Base-by-base conservation (phyloP, 1,284 basidiomycete species). In the Kwoniella shivajii region DNA sequence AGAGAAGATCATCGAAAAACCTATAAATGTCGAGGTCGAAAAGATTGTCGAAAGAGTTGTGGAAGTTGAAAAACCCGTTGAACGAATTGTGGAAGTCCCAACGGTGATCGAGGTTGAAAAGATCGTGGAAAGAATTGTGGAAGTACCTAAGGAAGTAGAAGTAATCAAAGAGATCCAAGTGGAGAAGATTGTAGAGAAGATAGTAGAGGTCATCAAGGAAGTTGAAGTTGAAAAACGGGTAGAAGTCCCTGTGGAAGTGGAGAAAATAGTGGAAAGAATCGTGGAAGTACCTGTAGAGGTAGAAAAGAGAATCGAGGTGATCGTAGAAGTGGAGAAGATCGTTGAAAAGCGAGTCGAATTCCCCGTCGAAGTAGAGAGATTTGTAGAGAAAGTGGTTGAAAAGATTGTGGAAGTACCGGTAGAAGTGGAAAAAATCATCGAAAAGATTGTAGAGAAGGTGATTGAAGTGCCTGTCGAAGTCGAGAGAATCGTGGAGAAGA, bases 381-480 rank as follows among this genome's bases (percentile, higher is more conserved):
- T 65, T 20, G 67, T 74, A 7, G 49, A 57, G 24, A 57, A 52
- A 20, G 61, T 72, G 14, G 65, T 65, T 7, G 64, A 67, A 41
- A 67, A 65, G 54, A 45, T 51, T 18, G 63, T 67, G 3, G 60
- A 67, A 41, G 56, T 67, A 11, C 57, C 63, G 6, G 64, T 71
- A 14, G 65, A 72, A 45, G 66, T 73, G 30, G 73, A 80, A 54
- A 66, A 61, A 51, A 65, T 74, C 24, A 71, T 73, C 31, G 73
- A 81, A 53, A 65, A 64, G 27, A 62, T 74, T 33, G 67, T 74
- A 42, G 74, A 78, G 59, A 80, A 50, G 77, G 77, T 61, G n/a
- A 64, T 71, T 20, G 75, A 71, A 53, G 60, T 65, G 3, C 26
- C 63, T 71, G 42, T 50, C 78, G 45, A 60, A 53, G 64, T 73